Percentiles rank a stretch among this genome's conserved stretches.
phyloP scores from a whole-genome alignment of 805 yeast species.

The Candida suzukii region DNA sequence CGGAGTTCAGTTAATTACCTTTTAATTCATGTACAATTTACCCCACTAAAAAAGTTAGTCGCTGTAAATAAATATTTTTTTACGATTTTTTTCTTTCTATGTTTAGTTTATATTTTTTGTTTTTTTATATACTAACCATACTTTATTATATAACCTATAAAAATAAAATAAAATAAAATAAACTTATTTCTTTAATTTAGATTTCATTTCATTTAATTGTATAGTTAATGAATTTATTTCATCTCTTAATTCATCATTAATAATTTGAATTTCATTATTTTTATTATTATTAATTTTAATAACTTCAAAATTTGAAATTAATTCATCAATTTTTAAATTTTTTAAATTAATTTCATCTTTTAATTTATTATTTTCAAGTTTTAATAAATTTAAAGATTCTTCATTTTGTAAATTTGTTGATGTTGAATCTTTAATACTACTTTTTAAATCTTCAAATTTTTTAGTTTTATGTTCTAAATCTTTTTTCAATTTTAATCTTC shows the following conservation, averaged over 20 bases:
- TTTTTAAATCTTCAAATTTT: neutral
- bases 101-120: too few relatives aligned
- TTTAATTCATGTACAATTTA: too few relatives aligned
- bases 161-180: too few relatives aligned
- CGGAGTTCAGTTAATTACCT: too few relatives aligned
- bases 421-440: neutral
- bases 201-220: conserved; percentile 13
- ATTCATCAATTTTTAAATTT: conserved; percentile 13
- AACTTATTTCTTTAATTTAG: neutral
- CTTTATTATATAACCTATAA: too few relatives aligned
- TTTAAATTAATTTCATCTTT: conserved; percentile 7
- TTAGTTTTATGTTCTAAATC: neutral
- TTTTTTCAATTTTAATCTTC: neutral
- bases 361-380: conserved; percentile 12
- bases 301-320: conserved; percentile 24
- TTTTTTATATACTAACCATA: too few relatives aligned
- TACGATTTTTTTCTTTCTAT: too few relatives aligned
- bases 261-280: conserved; percentile 19
- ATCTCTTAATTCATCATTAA: conserved; percentile 18
- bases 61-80: too few relatives aligned
- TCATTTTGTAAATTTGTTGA: conserved; percentile 6
- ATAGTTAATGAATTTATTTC: conserved; percentile 15
- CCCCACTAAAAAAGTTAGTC: too few relatives aligned
- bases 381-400: conserved; percentile 15
- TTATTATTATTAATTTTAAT: conserved; percentile 24